Base-by-base conservation (phyloP, 2,329 filamentous ascomycete genomes). In the Aureobasidium sp. region DNA sequence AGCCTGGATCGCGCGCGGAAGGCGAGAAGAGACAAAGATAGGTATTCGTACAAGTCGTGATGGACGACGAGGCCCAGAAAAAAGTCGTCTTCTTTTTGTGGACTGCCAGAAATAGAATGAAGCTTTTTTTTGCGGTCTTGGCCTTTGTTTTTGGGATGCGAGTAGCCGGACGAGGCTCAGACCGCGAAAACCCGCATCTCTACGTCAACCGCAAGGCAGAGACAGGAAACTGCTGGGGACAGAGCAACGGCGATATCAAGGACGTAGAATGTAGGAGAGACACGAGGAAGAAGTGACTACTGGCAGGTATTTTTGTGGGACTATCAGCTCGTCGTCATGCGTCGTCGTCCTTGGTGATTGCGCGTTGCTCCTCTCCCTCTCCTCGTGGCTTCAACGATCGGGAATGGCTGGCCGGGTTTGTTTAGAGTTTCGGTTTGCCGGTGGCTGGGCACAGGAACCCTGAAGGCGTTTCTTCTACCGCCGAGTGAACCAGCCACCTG, bases 321-420 rank as follows among this genome's bases (percentile, higher is more conserved):
- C 49, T 41, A 44, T 34, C 27, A 30, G 19, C 16, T n/a, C 48
- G 48, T 41, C 38, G 51, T 53, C 51, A 47, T 53, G 24, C 22
- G n/a, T n/a, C n/a, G n/a, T n/a, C n/a, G n/a, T n/a, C n/a, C n/a
- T n/a, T n/a, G n/a, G n/a, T 42, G 51, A 45, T 44, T 53, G 50
- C 40, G 50, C 50, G 50, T 53, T 45, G 22, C 50, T n/a, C n/a
- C n/a, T n/a, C n/a, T n/a, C n/a, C n/a, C n/a, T n/a, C n/a, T n/a
- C n/a, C 25, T 45, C 37, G 39, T 45, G 25, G 40, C 40, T 41
- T 47, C 30, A 47, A 37, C 39, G 49, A 44, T 45, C 37, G 30
- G n/a, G 40, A 29, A 25, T 34, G 50, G 30, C 40, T 30, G 40
- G 38, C 39, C 40, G 51, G 32, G n/a, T n/a, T 44, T 47, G 34